phyloP scores from a whole-genome alignment of 306 rosid genomes.

The Trifolium repens region DNA sequence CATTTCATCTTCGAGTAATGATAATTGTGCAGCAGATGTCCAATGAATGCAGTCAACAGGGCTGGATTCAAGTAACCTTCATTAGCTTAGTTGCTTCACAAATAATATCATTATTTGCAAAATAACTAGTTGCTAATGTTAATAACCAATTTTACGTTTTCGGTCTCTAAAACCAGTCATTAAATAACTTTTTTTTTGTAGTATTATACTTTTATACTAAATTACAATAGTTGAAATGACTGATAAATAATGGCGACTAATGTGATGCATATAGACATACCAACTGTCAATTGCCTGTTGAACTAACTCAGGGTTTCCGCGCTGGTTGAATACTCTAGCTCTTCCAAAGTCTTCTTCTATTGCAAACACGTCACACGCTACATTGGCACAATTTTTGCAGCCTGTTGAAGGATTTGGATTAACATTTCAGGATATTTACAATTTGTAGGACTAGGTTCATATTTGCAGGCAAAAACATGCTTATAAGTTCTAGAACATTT shows the following conservation, averaged over 20 bases:
- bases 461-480: not conserved
- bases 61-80: slow-evolving; percentile 47
- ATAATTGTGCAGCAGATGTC: slow-evolving; percentile 93
- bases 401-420: slow-evolving; percentile 49
- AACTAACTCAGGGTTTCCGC: slow-evolving; percentile 60
- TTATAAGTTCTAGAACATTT: too few species aligned
- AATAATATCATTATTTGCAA: not conserved
- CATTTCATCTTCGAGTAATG: slow-evolving; percentile 96
- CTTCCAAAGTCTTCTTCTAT: slow-evolving; percentile 93
- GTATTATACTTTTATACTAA: not conserved
- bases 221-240: not conserved
- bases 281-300: slow-evolving; percentile 88
- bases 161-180: not conserved
- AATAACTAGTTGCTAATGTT: not conserved
- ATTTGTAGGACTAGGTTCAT: not conserved
- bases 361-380: slow-evolving; percentile 69
- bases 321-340: slow-evolving; percentile 75
- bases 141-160: not conserved
- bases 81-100: slow-evolving; percentile 26
- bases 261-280: slow-evolving; percentile 45
- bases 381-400: slow-evolving; percentile 85
- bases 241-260: slow-evolving; percentile 2
- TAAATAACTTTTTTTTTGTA: not conserved
- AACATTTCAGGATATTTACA: not conserved
- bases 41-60: slow-evolving; percentile 98